Percentiles rank a stretch among this genome's conserved stretches.
phyloP scores from a whole-genome alignment of 495 filamentous ascomycete species.

The Penicillium coffeae region DNA sequence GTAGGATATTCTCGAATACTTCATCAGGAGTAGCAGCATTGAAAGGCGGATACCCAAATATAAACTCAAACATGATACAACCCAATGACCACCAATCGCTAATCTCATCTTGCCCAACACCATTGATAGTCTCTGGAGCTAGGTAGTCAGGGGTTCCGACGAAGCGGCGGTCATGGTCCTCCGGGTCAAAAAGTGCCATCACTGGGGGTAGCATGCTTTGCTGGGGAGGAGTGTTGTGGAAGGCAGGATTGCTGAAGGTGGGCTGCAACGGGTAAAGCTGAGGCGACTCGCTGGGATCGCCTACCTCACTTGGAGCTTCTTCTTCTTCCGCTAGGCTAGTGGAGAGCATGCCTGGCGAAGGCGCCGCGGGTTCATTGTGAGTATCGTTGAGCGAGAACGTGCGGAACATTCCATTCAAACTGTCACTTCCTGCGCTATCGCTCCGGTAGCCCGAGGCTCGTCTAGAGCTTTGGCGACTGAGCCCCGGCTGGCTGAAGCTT shows the following conservation, averaged over 20 bases:
- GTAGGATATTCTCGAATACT: constrained; percentile 94
- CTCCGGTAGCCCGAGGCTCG: constrained; percentile 84
- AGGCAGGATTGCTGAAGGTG: constrained; percentile 49
- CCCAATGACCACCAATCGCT: constrained; percentile 99
- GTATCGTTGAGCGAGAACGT: constrained; percentile 75
- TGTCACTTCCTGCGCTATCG: constrained; percentile 87
- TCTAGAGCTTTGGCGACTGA: constrained; percentile 68
- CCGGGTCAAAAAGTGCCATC: constrained; percentile 94
- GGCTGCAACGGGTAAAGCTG: constrained; percentile 62
- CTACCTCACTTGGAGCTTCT: constrained; percentile 62
- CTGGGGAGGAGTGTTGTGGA: constrained; percentile 62
- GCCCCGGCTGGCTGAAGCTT: constrained; percentile 63
- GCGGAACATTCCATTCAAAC: constrained; percentile 76
- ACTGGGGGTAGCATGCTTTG: constrained; percentile 85
- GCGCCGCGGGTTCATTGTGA: constrained; percentile 23
- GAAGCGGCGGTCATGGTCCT: constrained; percentile 88
- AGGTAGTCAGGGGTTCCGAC: constrained; percentile 97
- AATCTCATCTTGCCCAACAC: constrained; percentile 90
- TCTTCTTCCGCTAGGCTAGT: constrained; percentile 64
- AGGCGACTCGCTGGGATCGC: constrained; percentile 64
- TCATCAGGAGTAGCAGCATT: constrained; percentile 86
- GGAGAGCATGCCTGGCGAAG: constrained; percentile 36
- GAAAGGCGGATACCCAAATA: constrained; percentile 91
- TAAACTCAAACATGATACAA: constrained; percentile 94
- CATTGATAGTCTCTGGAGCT: constrained; percentile 93